Evolutionary conservation across 495 filamentous ascomycete genomes (phyloP), one percentile per base, ranked within the genome.

Genomic region (Lichenothelia convexa): DNA sequence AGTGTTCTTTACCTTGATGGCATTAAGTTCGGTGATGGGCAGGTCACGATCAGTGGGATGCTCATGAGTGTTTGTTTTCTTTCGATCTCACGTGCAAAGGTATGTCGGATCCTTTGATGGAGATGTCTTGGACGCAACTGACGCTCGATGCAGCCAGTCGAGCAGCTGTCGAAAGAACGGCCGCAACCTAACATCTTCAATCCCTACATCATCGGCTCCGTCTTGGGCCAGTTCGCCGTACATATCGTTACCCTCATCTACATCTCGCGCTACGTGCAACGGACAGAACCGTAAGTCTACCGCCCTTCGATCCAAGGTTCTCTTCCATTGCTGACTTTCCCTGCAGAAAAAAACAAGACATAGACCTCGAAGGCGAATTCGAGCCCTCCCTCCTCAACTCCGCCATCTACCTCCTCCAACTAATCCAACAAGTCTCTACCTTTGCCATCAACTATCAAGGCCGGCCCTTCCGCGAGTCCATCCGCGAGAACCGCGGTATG

Each of bases 361-460:
- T 93, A 40, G 87, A 99, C 51, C 75, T 95, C 12, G 89, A 99
- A 59, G 79, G 83, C 48, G 87, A 99, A 49, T 99, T 99, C 48
- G 59, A 75, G 38, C 91, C 91, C 4, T 93, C 85, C 4, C 71
- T 99, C 8, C 74, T 99, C 50, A 99, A 99, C 65, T 82, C 75
- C 40, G 89, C 91, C 36, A 81, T 99, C 47, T 99, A 99, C 60
- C 81, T 99, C 30, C 73, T 99, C 2, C 91, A 95, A 49, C 71
- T 99, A 30, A 95, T 99, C 59, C 89, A 99, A 57, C 91, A 99
- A 52, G 93, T 99, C 50, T 95, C 89, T 8, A 99, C 89, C 6
- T 99, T 99, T 51, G 86, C 89, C 24, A 89, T 95, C 68, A 99
- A 99, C 65, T 99, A 99, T 62, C 89, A 99, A 56, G 89, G 89